Evolutionary conservation across 1,284 basidiomycete species (phyloP).

Genomic region (Stygiomarasmius scandens): DNA sequence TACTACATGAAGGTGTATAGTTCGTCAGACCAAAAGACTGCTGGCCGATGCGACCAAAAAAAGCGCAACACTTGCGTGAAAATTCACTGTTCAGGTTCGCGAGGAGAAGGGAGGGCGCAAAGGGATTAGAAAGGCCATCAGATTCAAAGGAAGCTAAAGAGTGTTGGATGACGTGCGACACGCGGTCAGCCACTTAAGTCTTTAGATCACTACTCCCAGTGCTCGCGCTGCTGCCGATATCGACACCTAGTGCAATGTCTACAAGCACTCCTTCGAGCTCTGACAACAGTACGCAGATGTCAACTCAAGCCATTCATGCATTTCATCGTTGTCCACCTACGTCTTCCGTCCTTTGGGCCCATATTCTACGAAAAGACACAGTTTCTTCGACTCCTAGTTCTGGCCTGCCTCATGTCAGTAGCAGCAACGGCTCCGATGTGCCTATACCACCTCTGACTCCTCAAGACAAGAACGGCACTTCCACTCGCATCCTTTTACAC

Average conservation of each 20-base stretch:
- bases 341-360: constrained; percentile 49
- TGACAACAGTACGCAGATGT: constrained; percentile 2
- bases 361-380: constrained; percentile 47
- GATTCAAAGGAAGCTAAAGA: no score
- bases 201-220: no score
- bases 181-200: no score
- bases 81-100: no score
- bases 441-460: constrained; percentile 49
- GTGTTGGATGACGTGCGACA: no score
- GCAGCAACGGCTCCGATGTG: constrained; percentile 16
- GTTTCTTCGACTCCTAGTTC: constrained; percentile 18
- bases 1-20: no score
- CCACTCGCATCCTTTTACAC: constrained; percentile 67
- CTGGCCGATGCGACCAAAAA: no score
- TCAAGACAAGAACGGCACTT: constrained; percentile 62
- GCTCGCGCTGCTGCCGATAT: neutral
- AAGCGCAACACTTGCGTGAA: no score
- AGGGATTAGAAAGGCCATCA: no score
- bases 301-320: constrained; percentile 27
- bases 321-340: constrained; percentile 21
- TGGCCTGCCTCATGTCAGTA: neutral
- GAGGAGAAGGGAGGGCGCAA: no score
- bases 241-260: neutral
- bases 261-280: constrained; percentile 10
- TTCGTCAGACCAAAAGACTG: no score